Evolutionary conservation across 1,284 basidiomycete genomes (phyloP).

Genomic region (Omphalotus olearius): DNA sequence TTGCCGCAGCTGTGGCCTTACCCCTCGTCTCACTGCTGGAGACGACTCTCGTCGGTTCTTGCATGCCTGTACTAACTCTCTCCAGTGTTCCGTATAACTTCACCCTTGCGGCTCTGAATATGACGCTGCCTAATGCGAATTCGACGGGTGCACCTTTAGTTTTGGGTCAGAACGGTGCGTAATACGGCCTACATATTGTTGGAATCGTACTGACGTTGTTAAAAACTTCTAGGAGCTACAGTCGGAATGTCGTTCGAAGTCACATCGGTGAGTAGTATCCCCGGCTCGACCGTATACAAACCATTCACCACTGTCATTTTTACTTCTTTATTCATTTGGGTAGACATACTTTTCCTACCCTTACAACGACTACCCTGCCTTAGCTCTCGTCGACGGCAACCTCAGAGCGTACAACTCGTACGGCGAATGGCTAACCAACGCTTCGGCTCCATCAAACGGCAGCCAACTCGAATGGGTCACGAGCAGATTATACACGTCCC

Average conservation of each 20-base stretch:
- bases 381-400: constrained; percentile 27
- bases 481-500: constrained; percentile 23
- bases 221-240: constrained; percentile 30
- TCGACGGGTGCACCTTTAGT: constrained; percentile 37
- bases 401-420: constrained; percentile 27
- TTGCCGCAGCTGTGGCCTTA: no score
- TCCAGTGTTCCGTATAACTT: constrained; percentile 29
- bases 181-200: no score
- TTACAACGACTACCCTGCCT: constrained; percentile 33
- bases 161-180: constrained; percentile 34
- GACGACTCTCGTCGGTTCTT: no score
- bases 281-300: no score
- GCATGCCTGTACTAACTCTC: neutral
- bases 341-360: constrained; percentile 38
- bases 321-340: neutral
- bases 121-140: constrained; percentile 31
- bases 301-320: no score
- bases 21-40: no score
- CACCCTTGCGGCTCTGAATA: constrained; percentile 36
- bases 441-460: constrained; percentile 25
- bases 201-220: no score
- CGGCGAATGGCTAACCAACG: constrained; percentile 34
- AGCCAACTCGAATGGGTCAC: constrained; percentile 30
- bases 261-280: constrained; percentile 28
- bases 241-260: constrained; percentile 29